These are phyloP conservation scores for Citrus sp. DNA, from an alignment of 345 rosid species.

Conservation along the genomic window DNA sequence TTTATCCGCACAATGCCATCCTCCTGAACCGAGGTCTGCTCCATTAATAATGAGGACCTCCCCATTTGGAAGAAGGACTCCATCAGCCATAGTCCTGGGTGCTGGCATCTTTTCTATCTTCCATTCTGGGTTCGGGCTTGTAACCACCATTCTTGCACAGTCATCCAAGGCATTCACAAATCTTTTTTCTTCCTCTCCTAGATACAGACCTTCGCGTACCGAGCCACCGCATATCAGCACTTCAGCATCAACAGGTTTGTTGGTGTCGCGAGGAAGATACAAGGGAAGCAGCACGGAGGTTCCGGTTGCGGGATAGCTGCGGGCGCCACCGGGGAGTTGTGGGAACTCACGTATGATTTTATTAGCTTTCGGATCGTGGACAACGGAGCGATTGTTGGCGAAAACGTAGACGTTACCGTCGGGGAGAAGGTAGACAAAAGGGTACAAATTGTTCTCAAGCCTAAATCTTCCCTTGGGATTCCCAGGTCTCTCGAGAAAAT, in stretches of 20 bases:
- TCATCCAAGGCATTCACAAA: slow-evolving; percentile 36
- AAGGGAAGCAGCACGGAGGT: slow-evolving; percentile 39
- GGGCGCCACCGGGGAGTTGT: slow-evolving; percentile 24
- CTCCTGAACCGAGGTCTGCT: slow-evolving; percentile 58
- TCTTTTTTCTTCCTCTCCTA: slow-evolving; percentile 15
- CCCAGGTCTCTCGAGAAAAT: neutral
- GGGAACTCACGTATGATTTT: slow-evolving; percentile 25
- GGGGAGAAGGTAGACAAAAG: slow-evolving; percentile 24
- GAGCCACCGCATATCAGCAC: slow-evolving; percentile 48
- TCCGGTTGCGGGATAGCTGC: slow-evolving; percentile 32
- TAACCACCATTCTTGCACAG: slow-evolving; percentile 36
- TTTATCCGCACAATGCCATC: slow-evolving; percentile 65
- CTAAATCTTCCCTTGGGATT: neutral
- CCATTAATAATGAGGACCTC: slow-evolving; percentile 60
- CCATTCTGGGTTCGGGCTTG: slow-evolving; percentile 55
- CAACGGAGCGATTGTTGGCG: slow-evolving; percentile 16
- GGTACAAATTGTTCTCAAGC: slow-evolving; percentile 15
- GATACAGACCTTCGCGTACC: neutral
- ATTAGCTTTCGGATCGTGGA: slow-evolving; percentile 20
- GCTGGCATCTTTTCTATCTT: slow-evolving; percentile 58
- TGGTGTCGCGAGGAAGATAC: slow-evolving; percentile 23
- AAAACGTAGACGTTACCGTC: slow-evolving; percentile 24
- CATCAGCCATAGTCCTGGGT: slow-evolving; percentile 69
- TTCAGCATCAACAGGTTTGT: slow-evolving; percentile 21
- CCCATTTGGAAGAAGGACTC: slow-evolving; percentile 64